Percentiles rank a stretch among this genome's conserved stretches.
phyloP scores from a whole-genome alignment of 257 asterid genomes.

The Gardenia jasminoides region DNA sequence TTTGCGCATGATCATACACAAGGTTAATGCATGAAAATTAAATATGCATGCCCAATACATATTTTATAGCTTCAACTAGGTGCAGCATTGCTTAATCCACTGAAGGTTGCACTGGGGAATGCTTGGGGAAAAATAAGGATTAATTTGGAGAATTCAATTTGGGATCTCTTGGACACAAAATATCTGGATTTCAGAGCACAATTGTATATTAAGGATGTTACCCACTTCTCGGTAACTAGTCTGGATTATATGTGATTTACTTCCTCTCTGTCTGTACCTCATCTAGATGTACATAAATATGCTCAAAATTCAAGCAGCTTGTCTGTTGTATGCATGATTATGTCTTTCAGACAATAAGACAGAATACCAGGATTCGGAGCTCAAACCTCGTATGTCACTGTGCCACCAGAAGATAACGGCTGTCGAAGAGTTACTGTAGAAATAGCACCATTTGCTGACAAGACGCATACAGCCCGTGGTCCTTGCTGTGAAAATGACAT shows the following conservation, averaged over 20 bases:
- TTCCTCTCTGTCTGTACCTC: not conserved
- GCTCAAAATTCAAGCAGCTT: not conserved
- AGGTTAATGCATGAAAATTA: not conserved
- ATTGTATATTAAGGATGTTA: not conserved
- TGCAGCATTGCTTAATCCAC: not conserved
- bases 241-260: not conserved
- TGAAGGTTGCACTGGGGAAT: not conserved
- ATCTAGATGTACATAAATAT: not conserved
- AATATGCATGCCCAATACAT: not conserved
- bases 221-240: not conserved
- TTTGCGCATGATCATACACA: not conserved
- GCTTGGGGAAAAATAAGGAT: no score
- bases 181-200: not conserved
- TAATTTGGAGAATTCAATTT: not conserved
- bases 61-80: not conserved
- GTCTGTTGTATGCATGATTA: not conserved
- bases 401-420: conserved; percentile 65
- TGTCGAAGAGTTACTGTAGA: conserved; percentile 63
- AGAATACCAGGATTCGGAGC: conserved; percentile 12
- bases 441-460: conserved; percentile 73
- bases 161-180: not conserved
- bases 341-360: not conserved
- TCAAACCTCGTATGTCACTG: conserved; percentile 74
- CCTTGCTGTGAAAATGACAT: conserved; percentile 60
- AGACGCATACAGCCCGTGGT: conserved; percentile 54